Evolutionary conservation across 2,329 filamentous ascomycete species (phyloP).

Genomic region (Fusarium tricinctum): DNA sequence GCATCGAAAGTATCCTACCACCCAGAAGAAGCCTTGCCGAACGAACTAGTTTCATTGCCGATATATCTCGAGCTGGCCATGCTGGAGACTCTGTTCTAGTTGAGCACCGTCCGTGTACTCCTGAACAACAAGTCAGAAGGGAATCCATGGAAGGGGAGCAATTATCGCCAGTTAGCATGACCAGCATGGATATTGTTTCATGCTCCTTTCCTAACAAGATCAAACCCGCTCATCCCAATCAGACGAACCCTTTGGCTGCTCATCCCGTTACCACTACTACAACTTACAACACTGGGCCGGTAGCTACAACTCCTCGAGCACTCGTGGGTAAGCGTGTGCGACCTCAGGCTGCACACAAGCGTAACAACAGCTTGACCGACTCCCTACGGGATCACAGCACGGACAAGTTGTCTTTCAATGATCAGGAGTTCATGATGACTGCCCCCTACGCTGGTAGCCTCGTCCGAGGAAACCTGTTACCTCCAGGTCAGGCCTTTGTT

Average conservation of each 20-base stretch:
- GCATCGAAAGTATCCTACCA: conserved; percentile 59
- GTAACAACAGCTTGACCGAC: conserved; percentile 89
- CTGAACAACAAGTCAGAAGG: conserved; percentile 55
- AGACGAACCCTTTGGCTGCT: conserved; percentile 62
- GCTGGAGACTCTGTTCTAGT: conserved; percentile 62
- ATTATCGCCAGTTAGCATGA: conserved; percentile 68
- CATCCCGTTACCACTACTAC: conserved; percentile 70
- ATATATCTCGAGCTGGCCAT: conserved; percentile 62
- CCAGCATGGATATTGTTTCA: conserved; percentile 72
- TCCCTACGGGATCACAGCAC: conserved; percentile 78
- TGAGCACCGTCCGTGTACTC: conserved; percentile 63
- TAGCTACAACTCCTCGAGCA: conserved; percentile 71
- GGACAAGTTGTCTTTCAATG: conserved; percentile 66
- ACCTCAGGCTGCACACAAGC: conserved; percentile 74
- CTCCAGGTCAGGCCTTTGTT: conserved; percentile 85
- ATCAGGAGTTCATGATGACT: conserved; percentile 70
- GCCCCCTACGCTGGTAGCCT: conserved; percentile 84
- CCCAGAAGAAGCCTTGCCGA: conserved; percentile 44
- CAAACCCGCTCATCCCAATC: conserved; percentile 57
- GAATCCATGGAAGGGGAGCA: conserved; percentile 43
- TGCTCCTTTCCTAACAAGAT: conserved; percentile 73
- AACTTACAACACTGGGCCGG: conserved; percentile 61
- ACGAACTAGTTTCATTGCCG: conserved; percentile 60
- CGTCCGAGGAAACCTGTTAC: conserved; percentile 86
- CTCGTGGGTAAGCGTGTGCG: conserved; percentile 72